Percentiles rank a stretch among this genome's conserved stretches.
Evolutionary conservation across 495 filamentous ascomycete species (phyloP).

Genomic region (Tuber brumale): DNA sequence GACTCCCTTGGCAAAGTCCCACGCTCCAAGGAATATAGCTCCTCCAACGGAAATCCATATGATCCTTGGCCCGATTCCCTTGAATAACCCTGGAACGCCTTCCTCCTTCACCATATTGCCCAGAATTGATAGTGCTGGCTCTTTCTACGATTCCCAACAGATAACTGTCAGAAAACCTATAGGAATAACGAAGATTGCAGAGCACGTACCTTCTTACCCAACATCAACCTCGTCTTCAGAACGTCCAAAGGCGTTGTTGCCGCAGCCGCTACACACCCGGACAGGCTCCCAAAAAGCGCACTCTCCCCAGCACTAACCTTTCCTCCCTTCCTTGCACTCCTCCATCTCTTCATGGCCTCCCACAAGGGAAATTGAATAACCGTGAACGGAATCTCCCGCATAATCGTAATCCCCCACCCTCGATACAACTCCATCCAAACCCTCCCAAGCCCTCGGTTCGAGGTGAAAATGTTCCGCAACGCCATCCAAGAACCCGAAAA

Average conservation of each 20-base stretch:
- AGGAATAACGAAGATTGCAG: neutral
- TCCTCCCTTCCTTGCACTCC: slow-evolving; percentile 22
- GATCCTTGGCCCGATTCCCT: slow-evolving; percentile 78
- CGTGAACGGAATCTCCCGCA: slow-evolving; percentile 95
- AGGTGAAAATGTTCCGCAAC: slow-evolving; percentile 60
- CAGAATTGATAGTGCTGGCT: slow-evolving; percentile 48
- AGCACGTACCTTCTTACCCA: slow-evolving; percentile 52
- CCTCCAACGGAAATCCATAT: slow-evolving; percentile 93
- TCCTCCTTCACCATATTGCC: slow-evolving; percentile 60
- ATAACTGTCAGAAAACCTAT: neutral
- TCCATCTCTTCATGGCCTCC: slow-evolving; percentile 73
- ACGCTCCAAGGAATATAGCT: slow-evolving; percentile 91
- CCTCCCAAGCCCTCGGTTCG: slow-evolving; percentile 53
- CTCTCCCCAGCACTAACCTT: slow-evolving; percentile 68
- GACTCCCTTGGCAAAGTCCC: slow-evolving; percentile 79
- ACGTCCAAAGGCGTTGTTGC: slow-evolving; percentile 93
- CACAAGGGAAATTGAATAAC: slow-evolving; percentile 95
- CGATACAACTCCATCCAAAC: slow-evolving; percentile 77
- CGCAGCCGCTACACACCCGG: slow-evolving; percentile 79
- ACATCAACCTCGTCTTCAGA: slow-evolving; percentile 93
- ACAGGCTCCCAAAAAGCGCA: slow-evolving; percentile 74
- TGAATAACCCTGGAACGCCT: slow-evolving; percentile 73
- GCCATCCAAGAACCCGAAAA: slow-evolving; percentile 56
- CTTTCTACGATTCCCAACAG: slow-evolving; percentile 27
- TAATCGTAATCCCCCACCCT: slow-evolving; percentile 82